Percentiles rank a stretch among this genome's conserved stretches.
phyloP scores from a whole-genome alignment of 352 stramenopile genomes.

The Phytophthora cryptogea region DNA sequence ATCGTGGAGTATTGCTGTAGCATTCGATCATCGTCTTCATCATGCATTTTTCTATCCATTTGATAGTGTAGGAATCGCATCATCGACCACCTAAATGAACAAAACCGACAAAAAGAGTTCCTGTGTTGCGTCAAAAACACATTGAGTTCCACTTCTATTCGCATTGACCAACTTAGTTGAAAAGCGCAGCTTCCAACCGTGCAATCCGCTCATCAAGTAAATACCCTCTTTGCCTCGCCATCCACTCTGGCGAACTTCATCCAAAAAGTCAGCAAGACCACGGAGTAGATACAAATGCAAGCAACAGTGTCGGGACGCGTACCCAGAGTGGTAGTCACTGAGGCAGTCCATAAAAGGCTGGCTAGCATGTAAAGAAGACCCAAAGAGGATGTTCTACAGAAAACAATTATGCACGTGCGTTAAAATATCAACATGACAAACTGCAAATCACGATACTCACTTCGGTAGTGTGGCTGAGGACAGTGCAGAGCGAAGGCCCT shows the following conservation, averaged over 20 bases:
- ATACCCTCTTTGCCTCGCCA: slow-evolving; percentile 41
- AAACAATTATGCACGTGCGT: background rate
- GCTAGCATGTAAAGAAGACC: slow-evolving; percentile 51
- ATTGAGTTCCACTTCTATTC: background rate
- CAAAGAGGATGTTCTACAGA: slow-evolving; percentile 49
- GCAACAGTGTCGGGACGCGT: background rate
- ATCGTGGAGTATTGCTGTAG: too few relatives aligned
- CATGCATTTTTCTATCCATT: too few relatives aligned
- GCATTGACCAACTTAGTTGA: slow-evolving; percentile 19
- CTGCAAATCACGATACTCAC: slow-evolving; percentile 13
- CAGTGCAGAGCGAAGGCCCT: slow-evolving; percentile 55
- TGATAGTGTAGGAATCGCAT: too few relatives aligned
- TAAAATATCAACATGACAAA: background rate
- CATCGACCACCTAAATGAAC: too few relatives aligned
- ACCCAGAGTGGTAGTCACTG: slow-evolving; percentile 52
- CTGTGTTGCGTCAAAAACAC: too few relatives aligned
- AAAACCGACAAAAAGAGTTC: too few relatives aligned
- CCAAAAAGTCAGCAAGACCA: background rate
- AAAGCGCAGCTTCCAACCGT: slow-evolving; percentile 45
- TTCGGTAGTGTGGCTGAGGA: slow-evolving; percentile 71
- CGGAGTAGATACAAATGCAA: background rate
- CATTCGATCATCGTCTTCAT: too few relatives aligned
- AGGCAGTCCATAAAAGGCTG: slow-evolving; percentile 62
- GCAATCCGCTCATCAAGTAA: slow-evolving; percentile 49
- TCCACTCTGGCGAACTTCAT: slow-evolving; percentile 51